phyloP scores from a whole-genome alignment of 2,329 filamentous ascomycete species.

The Ceratocystis cubensis region DNA sequence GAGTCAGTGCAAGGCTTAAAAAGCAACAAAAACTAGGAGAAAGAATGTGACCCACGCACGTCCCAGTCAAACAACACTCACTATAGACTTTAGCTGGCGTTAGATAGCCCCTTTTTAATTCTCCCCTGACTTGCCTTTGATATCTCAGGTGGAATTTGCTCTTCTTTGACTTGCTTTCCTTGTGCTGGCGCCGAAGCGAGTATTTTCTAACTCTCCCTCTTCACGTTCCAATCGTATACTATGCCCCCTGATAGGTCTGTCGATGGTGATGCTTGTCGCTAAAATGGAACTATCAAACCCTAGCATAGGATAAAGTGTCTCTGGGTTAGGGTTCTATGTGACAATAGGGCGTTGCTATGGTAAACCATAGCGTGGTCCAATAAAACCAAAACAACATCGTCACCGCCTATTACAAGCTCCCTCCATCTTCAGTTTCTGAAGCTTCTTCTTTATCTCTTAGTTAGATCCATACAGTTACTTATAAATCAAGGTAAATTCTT shows the following conservation, averaged over 20 bases:
- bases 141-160: not conserved
- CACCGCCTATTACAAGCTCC: not conserved
- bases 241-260: not conserved
- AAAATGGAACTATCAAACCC: not conserved
- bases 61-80: not conserved
- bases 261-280: not conserved
- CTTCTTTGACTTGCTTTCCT: not conserved
- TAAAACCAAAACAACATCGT: not conserved
- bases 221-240: not conserved
- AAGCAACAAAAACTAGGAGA: too few relatives aligned
- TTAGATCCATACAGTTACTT: not conserved
- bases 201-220: not conserved
- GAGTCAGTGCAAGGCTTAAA: not conserved
- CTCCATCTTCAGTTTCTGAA: not conserved
- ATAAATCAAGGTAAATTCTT: not conserved
- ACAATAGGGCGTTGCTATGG: slow-evolving; percentile 8
- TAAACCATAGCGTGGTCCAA: not conserved
- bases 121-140: too few relatives aligned
- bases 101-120: too few relatives aligned
- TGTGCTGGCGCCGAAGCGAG: not conserved
- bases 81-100: not conserved
- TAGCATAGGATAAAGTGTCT: not conserved
- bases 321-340: not conserved
- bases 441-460: not conserved
- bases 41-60: not conserved